These are phyloP conservation scores for Sphagnum tenellum DNA, from an alignment of 225 moss, liverwort and hornwort species.

Conservation along the genomic window DNA sequence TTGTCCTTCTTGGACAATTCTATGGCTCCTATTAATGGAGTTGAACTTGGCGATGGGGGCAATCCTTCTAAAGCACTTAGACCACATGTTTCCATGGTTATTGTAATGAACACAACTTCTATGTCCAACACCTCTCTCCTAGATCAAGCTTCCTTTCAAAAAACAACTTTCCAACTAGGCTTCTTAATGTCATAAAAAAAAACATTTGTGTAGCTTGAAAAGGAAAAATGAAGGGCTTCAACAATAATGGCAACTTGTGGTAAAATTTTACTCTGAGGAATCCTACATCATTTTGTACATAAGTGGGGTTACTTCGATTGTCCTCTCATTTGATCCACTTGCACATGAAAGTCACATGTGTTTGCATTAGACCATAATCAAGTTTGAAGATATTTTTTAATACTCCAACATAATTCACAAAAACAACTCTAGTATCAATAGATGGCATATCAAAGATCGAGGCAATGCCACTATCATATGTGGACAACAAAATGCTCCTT, in stretches of 20 bases:
- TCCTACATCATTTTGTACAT: neutral
- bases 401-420: neutral
- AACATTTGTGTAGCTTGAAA: neutral
- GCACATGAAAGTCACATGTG: neutral
- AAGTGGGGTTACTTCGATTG: slow-evolving; percentile 2
- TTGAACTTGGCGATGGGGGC: neutral
- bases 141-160: too few relatives aligned
- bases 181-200: neutral
- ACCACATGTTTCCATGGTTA: neutral
- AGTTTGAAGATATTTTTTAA: slow-evolving; percentile 1
- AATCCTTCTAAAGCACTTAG: neutral
- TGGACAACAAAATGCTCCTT: too few relatives aligned
- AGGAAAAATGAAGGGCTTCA: neutral
- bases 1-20: too few relatives aligned
- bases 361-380: neutral
- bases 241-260: neutral
- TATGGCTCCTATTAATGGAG: too few relatives aligned
- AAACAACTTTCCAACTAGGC: too few relatives aligned
- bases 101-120: neutral
- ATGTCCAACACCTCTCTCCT: neutral
- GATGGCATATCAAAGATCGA: too few relatives aligned
- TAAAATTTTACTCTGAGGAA: neutral
- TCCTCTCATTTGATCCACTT: slow-evolving; percentile 1
- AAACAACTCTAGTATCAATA: too few relatives aligned
- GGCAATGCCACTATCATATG: too few relatives aligned